Percentiles rank a stretch among this genome's conserved stretches.
These are phyloP conservation scores for Nakaseomyces glabratus DNA, from an alignment of 1,139 yeast species.

Conservation along the genomic window DNA sequence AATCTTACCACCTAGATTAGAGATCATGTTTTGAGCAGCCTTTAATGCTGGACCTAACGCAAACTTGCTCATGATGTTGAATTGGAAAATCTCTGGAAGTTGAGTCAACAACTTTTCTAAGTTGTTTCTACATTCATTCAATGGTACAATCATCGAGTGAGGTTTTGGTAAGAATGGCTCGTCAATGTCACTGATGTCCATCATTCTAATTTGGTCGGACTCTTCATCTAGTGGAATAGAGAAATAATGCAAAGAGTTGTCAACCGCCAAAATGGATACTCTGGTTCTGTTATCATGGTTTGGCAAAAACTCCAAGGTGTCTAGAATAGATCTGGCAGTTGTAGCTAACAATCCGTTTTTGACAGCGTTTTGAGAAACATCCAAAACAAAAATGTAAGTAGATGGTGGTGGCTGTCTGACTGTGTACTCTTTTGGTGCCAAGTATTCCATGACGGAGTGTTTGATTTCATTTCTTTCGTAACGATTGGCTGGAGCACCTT, in stretches of 20 bases:
- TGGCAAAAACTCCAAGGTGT: constrained; percentile 82
- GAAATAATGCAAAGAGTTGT: constrained; percentile 76
- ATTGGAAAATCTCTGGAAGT: constrained; percentile 64
- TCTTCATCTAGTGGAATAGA: constrained; percentile 48
- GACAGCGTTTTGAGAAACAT: constrained; percentile 75
- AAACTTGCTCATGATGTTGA: constrained; percentile 49
- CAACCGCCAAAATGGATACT: constrained; percentile 82
- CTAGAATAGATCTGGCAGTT: constrained; percentile 78
- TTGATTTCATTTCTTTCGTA: constrained; percentile 75
- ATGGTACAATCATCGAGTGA: constrained; percentile 68
- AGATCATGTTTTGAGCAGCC: constrained; percentile 74
- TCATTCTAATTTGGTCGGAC: constrained; percentile 36
- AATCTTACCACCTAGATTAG: constrained; percentile 82
- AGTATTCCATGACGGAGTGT: constrained; percentile 79
- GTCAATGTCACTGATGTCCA: constrained; percentile 83
- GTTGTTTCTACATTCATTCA: constrained; percentile 60
- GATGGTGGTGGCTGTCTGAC: constrained; percentile 95
- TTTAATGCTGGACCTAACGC: constrained; percentile 90
- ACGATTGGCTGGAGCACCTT: constrained; percentile 44
- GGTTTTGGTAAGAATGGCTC: constrained; percentile 92
- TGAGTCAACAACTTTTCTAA: constrained; percentile 66
- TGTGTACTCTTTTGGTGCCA: constrained; percentile 91
- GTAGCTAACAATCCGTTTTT: constrained; percentile 79
- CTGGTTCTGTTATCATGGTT: constrained; percentile 76
- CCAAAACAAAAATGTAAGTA: constrained; percentile 77